Percentiles rank a stretch among this genome's conserved stretches.
Evolutionary conservation across 2,329 filamentous ascomycete species (phyloP).

Genomic region (Fusarium proliferatum): DNA sequence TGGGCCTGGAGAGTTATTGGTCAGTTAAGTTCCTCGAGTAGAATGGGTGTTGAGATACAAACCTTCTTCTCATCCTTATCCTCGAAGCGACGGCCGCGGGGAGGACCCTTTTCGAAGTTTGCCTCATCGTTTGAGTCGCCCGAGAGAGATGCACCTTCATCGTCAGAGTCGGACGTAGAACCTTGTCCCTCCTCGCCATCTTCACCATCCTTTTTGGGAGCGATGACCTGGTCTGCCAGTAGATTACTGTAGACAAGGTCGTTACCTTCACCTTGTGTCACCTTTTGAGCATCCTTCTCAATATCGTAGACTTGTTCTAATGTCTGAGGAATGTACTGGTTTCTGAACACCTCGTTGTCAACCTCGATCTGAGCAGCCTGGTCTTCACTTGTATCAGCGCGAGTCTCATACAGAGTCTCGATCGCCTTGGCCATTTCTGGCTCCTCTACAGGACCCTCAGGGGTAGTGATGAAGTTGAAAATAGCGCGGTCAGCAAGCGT

Average conservation of each 20-base stretch:
- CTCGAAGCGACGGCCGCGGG: conserved; percentile 85
- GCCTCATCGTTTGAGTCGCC: conserved; percentile 61
- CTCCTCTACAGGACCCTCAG: conserved; percentile 69
- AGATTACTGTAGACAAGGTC: conserved; percentile 89
- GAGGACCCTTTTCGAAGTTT: conserved; percentile 72
- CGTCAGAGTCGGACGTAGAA: conserved; percentile 57
- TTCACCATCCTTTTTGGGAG: conserved; percentile 51
- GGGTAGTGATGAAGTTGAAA: conserved; percentile 83
- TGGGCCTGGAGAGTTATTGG: conserved; percentile 61
- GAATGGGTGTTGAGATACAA: conserved; percentile 35
- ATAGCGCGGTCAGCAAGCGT: conserved; percentile 81
- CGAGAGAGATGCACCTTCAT: conserved; percentile 60
- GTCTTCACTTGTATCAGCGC: conserved; percentile 62
- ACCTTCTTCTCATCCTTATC: conserved; percentile 91
- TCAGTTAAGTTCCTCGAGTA: conserved; percentile 33
- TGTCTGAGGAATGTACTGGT: conserved; percentile 96
- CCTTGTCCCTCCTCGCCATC: conserved; percentile 51
- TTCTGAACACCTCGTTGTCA: conserved; percentile 91
- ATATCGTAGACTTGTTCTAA: conserved; percentile 97
- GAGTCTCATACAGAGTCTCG: conserved; percentile 73
- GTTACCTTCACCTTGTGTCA: conserved; percentile 77
- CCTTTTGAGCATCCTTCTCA: conserved; percentile 85
- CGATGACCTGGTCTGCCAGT: conserved; percentile 75
- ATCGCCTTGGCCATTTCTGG: conserved; percentile 70
- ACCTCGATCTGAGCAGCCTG: conserved; percentile 73